Conservation (phyloP, 2,329 filamentous ascomycete species). For the Clonostachys rosea region DNA sequence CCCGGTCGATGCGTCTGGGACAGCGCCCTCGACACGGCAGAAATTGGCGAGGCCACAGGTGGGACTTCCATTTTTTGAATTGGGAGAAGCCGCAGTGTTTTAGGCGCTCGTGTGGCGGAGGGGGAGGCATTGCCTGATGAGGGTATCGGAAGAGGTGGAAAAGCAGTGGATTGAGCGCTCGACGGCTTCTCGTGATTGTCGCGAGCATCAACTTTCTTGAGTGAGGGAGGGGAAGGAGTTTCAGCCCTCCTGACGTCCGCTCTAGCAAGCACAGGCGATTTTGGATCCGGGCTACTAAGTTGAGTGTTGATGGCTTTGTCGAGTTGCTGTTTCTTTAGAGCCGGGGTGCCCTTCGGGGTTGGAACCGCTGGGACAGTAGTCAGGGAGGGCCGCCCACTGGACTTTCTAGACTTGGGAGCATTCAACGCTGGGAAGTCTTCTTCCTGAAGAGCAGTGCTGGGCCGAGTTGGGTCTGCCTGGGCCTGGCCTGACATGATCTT, state of each 20-base stretch:
- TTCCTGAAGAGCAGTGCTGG: conserved; percentile 38
- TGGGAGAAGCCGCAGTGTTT: conserved; percentile 66
- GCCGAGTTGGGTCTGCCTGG: conserved; percentile 10
- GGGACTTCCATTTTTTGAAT: conserved; percentile 59
- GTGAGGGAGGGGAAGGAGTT: not conserved
- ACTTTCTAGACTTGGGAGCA: conserved; percentile 31
- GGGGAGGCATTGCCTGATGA: conserved; percentile 40
- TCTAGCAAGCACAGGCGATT: not conserved
- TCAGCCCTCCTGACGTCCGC: not conserved
- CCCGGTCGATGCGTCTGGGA: conserved; percentile 48
- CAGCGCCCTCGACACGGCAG: conserved; percentile 19
- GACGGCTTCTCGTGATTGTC: not conserved
- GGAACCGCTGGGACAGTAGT: conserved; percentile 26
- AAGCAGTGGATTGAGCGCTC: conserved; percentile 10
- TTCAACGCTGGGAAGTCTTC: conserved; percentile 61
- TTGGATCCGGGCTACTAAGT: not conserved
- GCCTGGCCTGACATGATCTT: conserved; percentile 38
- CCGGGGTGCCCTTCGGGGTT: conserved; percentile 23
- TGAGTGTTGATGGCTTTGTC: not conserved
- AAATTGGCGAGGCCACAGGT: conserved; percentile 24
- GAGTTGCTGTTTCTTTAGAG: conserved; percentile 25
- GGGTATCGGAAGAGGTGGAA: conserved; percentile 44
- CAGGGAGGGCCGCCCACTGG: conserved; percentile 13
- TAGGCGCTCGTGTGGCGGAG: conserved; percentile 45
- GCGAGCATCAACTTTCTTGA: not conserved